These are phyloP conservation scores for Exophiala phaeomuriformis DNA, from an alignment of 2,329 filamentous ascomycete species.

Conservation along the genomic window DNA sequence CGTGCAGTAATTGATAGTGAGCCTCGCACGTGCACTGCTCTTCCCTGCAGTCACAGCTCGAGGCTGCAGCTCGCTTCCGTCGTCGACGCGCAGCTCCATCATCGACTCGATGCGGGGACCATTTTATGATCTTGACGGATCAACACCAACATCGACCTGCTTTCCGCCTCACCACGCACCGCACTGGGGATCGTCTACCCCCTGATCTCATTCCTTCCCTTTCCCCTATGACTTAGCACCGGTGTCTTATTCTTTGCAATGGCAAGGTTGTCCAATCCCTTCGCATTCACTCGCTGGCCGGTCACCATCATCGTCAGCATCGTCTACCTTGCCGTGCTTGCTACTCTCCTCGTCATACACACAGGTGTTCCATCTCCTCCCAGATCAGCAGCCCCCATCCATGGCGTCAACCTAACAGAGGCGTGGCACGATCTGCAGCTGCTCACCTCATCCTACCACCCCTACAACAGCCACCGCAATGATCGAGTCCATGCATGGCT, in stretches of 20 bases:
- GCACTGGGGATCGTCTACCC: background rate
- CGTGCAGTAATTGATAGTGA: too few species aligned
- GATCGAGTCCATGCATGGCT: constrained; percentile 73
- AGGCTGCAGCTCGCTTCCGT: too few species aligned
- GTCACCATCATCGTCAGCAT: constrained; percentile 72
- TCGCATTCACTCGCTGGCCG: constrained; percentile 72
- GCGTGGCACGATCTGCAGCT: constrained; percentile 77
- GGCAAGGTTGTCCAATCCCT: constrained; percentile 35
- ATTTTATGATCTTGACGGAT: too few species aligned
- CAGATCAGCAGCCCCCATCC: constrained; percentile 43
- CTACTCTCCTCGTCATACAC: constrained; percentile 66
- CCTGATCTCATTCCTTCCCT: background rate
- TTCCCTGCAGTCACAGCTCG: too few species aligned
- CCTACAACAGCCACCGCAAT: constrained; percentile 80
- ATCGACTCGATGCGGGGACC: too few species aligned
- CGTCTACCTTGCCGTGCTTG: constrained; percentile 70
- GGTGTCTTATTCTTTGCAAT: constrained; percentile 9
- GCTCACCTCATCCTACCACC: constrained; percentile 70
- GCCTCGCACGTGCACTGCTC: too few species aligned
- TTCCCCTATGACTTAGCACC: constrained; percentile 10
- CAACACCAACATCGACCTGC: too few species aligned
- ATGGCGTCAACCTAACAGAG: constrained; percentile 71
- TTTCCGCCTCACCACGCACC: too few species aligned
- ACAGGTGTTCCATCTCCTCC: constrained; percentile 66
- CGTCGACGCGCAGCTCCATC: too few species aligned